These are phyloP conservation scores for Citrus australasica DNA, from an alignment of 345 rosid species.

Conservation along the genomic window DNA sequence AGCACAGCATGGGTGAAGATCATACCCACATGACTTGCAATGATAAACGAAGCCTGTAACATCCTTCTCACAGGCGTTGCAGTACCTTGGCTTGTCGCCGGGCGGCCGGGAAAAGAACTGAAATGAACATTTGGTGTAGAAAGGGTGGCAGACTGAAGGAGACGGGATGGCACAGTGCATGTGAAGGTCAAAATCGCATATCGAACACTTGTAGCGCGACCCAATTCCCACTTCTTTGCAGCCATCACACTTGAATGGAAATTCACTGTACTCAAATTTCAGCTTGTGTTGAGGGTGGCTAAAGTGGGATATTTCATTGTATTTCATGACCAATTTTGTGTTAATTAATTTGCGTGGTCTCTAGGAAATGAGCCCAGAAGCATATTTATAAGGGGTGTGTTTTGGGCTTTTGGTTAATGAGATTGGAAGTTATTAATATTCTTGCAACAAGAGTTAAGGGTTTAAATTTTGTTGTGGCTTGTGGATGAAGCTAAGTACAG, in stretches of 20 bases:
- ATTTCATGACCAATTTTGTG: conserved; percentile 43
- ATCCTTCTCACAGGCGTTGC: conserved; percentile 85
- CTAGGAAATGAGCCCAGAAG: conserved; percentile 1
- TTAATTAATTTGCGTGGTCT: background rate
- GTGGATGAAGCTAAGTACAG: conserved; percentile 33
- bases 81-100: conserved; percentile 50
- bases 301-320: conserved; percentile 64
- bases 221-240: conserved; percentile 96
- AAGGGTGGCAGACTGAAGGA: conserved; percentile 52
- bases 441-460: conserved; percentile 1
- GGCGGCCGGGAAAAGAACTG: conserved; percentile 65
- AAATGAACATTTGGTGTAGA: conserved; percentile 87
- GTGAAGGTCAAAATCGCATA: conserved; percentile 82
- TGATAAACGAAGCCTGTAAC: conserved; percentile 76
- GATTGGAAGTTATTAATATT: background rate
- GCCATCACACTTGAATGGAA: conserved; percentile 90
- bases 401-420: background rate
- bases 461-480: conserved; percentile 26
- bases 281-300: conserved; percentile 79
- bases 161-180: conserved; percentile 68
- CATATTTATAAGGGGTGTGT: conserved; percentile 2
- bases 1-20: conserved; percentile 96
- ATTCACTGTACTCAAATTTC: conserved; percentile 53
- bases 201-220: conserved; percentile 61
- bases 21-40: conserved; percentile 76